Evolutionary conservation across 2,329 filamentous ascomycete species (phyloP).

Genomic region (Ceratocystis albifundus): DNA sequence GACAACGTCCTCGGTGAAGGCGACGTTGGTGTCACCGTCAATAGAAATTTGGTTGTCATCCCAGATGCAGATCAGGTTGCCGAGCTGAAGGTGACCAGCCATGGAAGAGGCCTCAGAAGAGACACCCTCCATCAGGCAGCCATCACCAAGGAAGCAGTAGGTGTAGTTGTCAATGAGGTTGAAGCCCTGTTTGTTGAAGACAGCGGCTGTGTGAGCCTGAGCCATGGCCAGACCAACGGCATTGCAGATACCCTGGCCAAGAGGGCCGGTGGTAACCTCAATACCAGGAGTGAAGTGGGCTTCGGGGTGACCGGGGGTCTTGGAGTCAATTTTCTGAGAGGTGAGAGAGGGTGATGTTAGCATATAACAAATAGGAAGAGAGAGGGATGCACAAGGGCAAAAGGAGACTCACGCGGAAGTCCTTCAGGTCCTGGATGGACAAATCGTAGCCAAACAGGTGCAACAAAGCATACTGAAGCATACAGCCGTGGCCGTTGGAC

Average conservation of each 20-base stretch:
- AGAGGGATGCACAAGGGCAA: conserved; percentile 12
- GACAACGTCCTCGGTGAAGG: conserved; percentile 92
- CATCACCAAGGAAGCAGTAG: conserved; percentile 93
- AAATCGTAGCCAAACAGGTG: conserved; percentile 89
- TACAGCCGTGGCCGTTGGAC: conserved; percentile 97
- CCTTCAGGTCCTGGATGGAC: conserved; percentile 83
- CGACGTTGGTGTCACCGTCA: conserved; percentile 88
- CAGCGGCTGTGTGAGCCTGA: conserved; percentile 77
- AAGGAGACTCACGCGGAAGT: conserved; percentile 68
- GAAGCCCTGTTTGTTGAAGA: conserved; percentile 95
- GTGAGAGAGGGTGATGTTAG: conserved; percentile 12
- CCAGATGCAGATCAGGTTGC: conserved; percentile 93
- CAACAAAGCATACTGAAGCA: conserved; percentile 97
- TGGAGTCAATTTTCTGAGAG: conserved; percentile 47
- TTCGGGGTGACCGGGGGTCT: conserved; percentile 93
- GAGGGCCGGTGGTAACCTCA: conserved; percentile 95
- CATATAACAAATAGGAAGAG: conserved; percentile 13
- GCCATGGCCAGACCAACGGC: conserved; percentile 96
- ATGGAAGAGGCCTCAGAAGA: conserved; percentile 83
- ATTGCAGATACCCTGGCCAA: conserved; percentile 94
- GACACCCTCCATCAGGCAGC: conserved; percentile 97
- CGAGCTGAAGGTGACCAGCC: conserved; percentile 92
- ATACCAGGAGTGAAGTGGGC: conserved; percentile 91
- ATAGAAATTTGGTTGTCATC: conserved; percentile 97
- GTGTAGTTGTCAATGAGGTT: conserved; percentile 93